Evolutionary conservation across 768 basidiomycete genomes (phyloP), one percentile per base, ranked within the genome.

Genomic region (Tulasnella calospora): DNA sequence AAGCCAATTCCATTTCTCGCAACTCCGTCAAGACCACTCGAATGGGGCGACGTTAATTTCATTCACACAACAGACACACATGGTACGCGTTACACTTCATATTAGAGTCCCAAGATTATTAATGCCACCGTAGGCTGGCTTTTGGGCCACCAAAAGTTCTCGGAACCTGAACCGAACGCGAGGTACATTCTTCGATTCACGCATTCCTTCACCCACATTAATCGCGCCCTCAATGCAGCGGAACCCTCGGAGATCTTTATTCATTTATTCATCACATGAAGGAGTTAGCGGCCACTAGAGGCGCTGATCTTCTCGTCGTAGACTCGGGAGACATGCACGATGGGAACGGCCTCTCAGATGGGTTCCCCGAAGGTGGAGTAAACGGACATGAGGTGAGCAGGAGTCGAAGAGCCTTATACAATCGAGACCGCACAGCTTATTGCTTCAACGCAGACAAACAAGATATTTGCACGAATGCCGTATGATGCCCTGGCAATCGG

Each of bases 1-100:
- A 30, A 27, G 2, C n/a, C 57, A 27, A 27, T 23, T 30, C 71
- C 71, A 23, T 36, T 38, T 12, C 61, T 76, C 55, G 74, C 27
- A n/a, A 5, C 51, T n/a, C 94, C 94, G 5, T 88, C 88, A 77
- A 86, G 90, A 27, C 88, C 89, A 33, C 87, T 97, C 19, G 88
- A 89, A 74, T 96, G 95, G 95, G 90, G 92, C n/a, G 94, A 96
- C 82, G 87, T 96, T 82, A 96, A 96, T 82, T 88, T 96, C 81
- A 87, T 96, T 70, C 90, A 92, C 81, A 96, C 94, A 3, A 96
- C 95, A 0, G 94, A 96, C 83, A 92, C 89, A 51, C 91, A 93
- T 85, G 89, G 85, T 84, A 70, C 75, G 84, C 80, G 13, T 44
- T 13, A 27, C 73, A 69, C 0, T 35, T 17, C 44, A 35, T n/a